A percentile compares a stretch with the other conserved stretches of the same genome.
phyloP scores from a whole-genome alignment of 805 yeast genomes.

The Helenozyma rhizophorensis region DNA sequence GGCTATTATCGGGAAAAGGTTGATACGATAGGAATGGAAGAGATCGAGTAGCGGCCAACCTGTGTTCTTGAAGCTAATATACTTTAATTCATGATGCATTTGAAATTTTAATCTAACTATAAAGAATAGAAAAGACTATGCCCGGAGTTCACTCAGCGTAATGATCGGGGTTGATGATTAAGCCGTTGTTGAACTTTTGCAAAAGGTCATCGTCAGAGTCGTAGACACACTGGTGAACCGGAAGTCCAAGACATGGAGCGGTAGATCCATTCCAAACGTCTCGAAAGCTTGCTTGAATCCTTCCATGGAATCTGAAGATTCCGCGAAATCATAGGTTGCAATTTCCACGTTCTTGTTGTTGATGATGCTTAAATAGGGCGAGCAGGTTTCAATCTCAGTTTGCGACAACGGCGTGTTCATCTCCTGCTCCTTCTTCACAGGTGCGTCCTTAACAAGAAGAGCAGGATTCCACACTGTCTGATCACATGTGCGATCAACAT shows the following conservation, averaged over 20 bases:
- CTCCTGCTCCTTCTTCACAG: slow-evolving; percentile 1
- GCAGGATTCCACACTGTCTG: slow-evolving; percentile 2
- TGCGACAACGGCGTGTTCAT: slow-evolving; percentile 37
- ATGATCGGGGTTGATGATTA: slow-evolving; percentile 8
- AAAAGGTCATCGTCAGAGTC: slow-evolving; percentile 5
- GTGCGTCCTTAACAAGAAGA: too few relatives aligned
- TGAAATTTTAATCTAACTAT: too few relatives aligned
- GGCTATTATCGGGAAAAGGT: too few relatives aligned
- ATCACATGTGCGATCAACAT: not conserved
- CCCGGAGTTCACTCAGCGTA: too few relatives aligned
- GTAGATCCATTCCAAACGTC: slow-evolving; percentile 25
- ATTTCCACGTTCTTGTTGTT: slow-evolving; percentile 28
- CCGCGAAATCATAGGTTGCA: slow-evolving; percentile 24
- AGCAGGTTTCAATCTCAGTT: slow-evolving; percentile 55
- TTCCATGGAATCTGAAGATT: slow-evolving; percentile 9
- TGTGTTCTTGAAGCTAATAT: too few relatives aligned
- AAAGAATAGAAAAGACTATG: too few relatives aligned
- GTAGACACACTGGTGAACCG: not conserved
- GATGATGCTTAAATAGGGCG: slow-evolving; percentile 31
- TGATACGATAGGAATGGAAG: too few relatives aligned
- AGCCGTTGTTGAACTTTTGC: slow-evolving; percentile 8
- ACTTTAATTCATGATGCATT: too few relatives aligned
- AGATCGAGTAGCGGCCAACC: too few relatives aligned
- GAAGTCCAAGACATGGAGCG: slow-evolving; percentile 1
- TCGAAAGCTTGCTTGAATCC: slow-evolving; percentile 17